These are phyloP conservation scores for Amanita exitialis DNA, from an alignment of 768 basidiomycete species.

Conservation along the genomic window DNA sequence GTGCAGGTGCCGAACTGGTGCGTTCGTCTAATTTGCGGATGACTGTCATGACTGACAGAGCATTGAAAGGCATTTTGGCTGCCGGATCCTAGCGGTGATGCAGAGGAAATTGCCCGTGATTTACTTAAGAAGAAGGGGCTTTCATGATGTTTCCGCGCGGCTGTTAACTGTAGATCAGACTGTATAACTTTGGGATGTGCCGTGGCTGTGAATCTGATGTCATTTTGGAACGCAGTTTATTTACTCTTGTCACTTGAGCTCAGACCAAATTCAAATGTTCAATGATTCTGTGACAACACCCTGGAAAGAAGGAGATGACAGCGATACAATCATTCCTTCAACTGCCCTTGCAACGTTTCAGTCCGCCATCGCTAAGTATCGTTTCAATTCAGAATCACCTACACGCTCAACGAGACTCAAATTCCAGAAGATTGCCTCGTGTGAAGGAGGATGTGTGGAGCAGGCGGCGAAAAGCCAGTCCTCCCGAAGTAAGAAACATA, in stretches of 20 bases:
- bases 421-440: not conserved
- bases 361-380: not conserved
- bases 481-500: not conserved
- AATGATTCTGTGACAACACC: not conserved
- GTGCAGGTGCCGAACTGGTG: conserved; percentile 79
- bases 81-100: conserved; percentile 52
- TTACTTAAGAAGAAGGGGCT: conserved; percentile 44
- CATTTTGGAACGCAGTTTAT: not conserved
- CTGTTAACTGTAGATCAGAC: not conserved
- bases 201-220: not conserved
- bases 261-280: not conserved
- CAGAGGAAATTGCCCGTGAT: conserved; percentile 63
- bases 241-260: not conserved
- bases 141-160: conserved; percentile 6
- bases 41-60: conserved; percentile 7
- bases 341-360: not conserved
- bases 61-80: conserved; percentile 33
- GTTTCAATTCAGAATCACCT: not conserved
- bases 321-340: not conserved
- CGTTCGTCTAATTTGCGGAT: conserved; percentile 14
- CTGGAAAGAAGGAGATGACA: not conserved
- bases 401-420: not conserved
- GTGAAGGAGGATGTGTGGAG: not conserved
- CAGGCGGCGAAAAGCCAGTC: not conserved
- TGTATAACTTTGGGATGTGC: not conserved